phyloP scores from a whole-genome alignment of 495 filamentous ascomycete species.

The Choiromyces venosus region DNA sequence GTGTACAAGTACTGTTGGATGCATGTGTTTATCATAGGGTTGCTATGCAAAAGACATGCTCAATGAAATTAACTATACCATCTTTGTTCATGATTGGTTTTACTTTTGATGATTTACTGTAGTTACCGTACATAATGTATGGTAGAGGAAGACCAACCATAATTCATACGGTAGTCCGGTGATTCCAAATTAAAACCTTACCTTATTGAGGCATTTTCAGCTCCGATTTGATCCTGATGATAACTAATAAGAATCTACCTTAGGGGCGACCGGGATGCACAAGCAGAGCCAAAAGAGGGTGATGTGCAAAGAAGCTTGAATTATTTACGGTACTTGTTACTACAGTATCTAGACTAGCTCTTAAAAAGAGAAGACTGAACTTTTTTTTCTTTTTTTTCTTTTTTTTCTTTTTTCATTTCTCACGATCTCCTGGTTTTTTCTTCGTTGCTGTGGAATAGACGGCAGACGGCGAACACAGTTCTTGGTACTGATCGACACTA shows the following conservation, averaged over 20 bases:
- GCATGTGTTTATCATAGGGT: not conserved
- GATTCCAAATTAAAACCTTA: not conserved
- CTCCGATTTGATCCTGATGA: not conserved
- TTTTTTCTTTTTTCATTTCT: not conserved
- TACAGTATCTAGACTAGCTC: conserved; percentile 1
- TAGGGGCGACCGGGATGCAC: not conserved
- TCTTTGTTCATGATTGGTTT: not conserved
- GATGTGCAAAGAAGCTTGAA: not conserved
- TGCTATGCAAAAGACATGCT: not conserved
- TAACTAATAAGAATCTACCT: not conserved
- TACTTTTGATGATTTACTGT: not conserved
- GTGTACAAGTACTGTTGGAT: not conserved
- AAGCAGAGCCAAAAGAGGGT: not conserved
- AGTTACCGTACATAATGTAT: not conserved
- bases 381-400: conserved; percentile 5
- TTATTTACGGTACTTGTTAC: not conserved
- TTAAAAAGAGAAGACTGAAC: not conserved
- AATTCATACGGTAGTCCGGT: not conserved
- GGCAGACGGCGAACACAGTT: not conserved
- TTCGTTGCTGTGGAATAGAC: not conserved
- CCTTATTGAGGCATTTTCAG: not conserved
- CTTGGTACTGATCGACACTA: not conserved
- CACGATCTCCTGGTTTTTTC: not conserved
- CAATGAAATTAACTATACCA: not conserved
- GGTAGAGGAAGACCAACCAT: not conserved